Conservation (phyloP, 257 asterid genomes). For the Nicotiana benthamiana region DNA sequence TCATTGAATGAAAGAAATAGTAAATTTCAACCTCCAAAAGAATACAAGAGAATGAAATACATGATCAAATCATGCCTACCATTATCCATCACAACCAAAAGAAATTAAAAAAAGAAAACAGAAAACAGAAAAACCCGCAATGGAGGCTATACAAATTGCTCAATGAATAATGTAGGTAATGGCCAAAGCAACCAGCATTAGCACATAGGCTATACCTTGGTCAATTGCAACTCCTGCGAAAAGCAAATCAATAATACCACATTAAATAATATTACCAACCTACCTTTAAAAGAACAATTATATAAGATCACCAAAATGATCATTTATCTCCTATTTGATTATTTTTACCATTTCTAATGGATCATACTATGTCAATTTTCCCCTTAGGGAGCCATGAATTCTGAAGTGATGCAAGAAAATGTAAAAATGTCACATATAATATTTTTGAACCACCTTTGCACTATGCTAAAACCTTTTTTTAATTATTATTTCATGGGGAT, state of each 20-base stretch:
- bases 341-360: too few relatives aligned
- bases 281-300: too few relatives aligned
- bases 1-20: background rate
- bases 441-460: too few relatives aligned
- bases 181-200: constrained; percentile 71
- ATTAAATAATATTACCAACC: too few relatives aligned
- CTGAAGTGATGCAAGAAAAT: too few relatives aligned
- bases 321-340: too few relatives aligned
- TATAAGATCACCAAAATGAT: too few relatives aligned
- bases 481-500: too few relatives aligned
- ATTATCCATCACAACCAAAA: background rate
- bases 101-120: background rate
- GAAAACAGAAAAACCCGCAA: background rate
- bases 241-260: background rate
- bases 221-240: constrained; percentile 62
- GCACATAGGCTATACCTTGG: constrained; percentile 64
- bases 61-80: background rate
- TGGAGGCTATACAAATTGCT: constrained; percentile 4
- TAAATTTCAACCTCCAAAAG: background rate
- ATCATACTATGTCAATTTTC: too few relatives aligned
- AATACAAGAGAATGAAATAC: background rate
- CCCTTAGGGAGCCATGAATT: too few relatives aligned
- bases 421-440: too few relatives aligned
- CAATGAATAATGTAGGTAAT: constrained; percentile 54
- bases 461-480: too few relatives aligned